Conservation (phyloP, 2,329 filamentous ascomycete genomes). For the Colletotrichum sp. region DNA sequence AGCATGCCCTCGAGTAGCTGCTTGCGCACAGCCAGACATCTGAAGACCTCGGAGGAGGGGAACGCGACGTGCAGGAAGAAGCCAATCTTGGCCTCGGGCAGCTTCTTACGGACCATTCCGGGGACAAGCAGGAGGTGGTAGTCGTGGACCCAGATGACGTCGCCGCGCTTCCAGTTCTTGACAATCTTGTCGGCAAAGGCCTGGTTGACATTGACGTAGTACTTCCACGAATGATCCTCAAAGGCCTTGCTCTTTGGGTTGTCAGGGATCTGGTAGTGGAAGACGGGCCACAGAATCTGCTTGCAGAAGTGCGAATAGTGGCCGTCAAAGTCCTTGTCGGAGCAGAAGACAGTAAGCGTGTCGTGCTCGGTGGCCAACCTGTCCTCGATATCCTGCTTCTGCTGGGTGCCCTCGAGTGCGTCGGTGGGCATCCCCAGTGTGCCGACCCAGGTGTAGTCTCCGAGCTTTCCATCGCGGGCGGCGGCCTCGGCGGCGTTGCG, state of each 20-base stretch:
- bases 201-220: constrained; percentile 91
- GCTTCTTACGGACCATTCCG: constrained; percentile 84
- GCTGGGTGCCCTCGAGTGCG: constrained; percentile 72
- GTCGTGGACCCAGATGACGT: constrained; percentile 94
- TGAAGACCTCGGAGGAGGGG: constrained; percentile 94
- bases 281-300: constrained; percentile 95
- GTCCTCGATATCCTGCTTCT: constrained; percentile 84
- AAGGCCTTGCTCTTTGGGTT: constrained; percentile 99
- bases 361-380: constrained; percentile 80
- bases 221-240: constrained; percentile 95
- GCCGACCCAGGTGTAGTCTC: constrained; percentile 87
- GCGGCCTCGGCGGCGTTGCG: constrained; percentile 87
- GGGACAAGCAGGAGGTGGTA: constrained; percentile 93
- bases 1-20: constrained; percentile 91
- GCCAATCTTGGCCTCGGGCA: constrained; percentile 92
- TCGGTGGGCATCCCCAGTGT: constrained; percentile 95
- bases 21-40: constrained; percentile 85
- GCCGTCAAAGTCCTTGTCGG: constrained; percentile 90
- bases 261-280: constrained; percentile 97
- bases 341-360: constrained; percentile 82
- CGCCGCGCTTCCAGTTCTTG: constrained; percentile 90
- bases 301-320: constrained; percentile 98
- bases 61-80: constrained; percentile 97
- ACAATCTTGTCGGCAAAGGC: constrained; percentile 91
- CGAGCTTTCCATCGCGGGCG: constrained; percentile 68